Percentiles rank a stretch among this genome's conserved stretches.
These are phyloP conservation scores for Alternaria sp. DNA, from an alignment of 2,329 filamentous ascomycete species.

Conservation along the genomic window DNA sequence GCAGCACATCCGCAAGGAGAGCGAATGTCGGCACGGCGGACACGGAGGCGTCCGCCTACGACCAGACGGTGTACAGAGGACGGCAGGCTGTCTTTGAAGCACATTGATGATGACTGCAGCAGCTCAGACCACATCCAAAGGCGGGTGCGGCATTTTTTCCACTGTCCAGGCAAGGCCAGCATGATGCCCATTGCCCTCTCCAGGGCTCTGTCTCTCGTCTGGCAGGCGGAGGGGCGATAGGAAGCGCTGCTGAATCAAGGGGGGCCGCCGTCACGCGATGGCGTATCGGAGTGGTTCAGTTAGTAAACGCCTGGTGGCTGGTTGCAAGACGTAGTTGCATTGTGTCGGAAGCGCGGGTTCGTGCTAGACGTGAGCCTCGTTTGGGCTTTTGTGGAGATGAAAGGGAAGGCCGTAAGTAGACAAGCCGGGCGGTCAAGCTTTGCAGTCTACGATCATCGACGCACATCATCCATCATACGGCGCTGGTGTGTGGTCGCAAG, in stretches of 20 bases:
- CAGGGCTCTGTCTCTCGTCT: conserved; percentile 1
- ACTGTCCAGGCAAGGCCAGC: conserved; percentile 6
- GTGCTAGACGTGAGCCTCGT: conserved; percentile 2
- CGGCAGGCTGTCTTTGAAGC: conserved; percentile 9
- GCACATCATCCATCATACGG: conserved; percentile 19
- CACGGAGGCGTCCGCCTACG: not conserved
- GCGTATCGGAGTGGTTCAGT: not conserved
- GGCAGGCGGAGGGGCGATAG: conserved; percentile 1
- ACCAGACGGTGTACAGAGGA: conserved; percentile 5
- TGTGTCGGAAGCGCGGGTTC: conserved; percentile 1
- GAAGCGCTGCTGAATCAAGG: not conserved
- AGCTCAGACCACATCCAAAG: conserved; percentile 13
- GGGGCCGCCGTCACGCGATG: not conserved
- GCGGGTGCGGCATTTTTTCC: conserved; percentile 28
- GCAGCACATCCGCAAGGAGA: conserved; percentile 2
- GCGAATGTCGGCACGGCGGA: conserved; percentile 14
- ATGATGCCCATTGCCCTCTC: conserved; percentile 8
- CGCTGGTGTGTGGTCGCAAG: conserved; percentile 8
- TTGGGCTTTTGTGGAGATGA: conserved; percentile 2
- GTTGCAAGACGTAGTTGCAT: not conserved
- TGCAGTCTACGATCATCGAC: conserved; percentile 14
- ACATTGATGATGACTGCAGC: conserved; percentile 20
- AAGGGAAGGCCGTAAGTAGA: not conserved
- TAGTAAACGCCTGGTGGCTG: not conserved
- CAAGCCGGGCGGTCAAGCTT: conserved; percentile 15